Percentiles rank a stretch among this genome's conserved stretches.
These are phyloP conservation scores for Fusarium sp. DNA, from an alignment of 2,329 filamentous ascomycete genomes.

Conservation along the genomic window DNA sequence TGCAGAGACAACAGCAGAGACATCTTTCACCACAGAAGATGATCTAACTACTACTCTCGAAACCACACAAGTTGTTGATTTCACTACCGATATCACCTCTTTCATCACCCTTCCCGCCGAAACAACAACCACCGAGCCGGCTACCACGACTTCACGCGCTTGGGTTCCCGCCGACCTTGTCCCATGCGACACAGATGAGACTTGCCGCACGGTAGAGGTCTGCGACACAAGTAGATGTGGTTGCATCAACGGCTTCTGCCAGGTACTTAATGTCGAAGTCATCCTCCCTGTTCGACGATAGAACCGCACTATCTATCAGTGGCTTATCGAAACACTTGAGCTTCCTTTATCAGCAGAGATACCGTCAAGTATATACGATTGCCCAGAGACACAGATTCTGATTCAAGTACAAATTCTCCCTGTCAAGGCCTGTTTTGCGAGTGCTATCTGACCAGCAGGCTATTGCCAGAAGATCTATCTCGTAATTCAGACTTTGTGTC, in stretches of 20 bases:
- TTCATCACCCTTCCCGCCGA: background rate
- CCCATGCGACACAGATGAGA: background rate
- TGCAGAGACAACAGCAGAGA: background rate
- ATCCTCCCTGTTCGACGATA: background rate
- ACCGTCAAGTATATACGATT: background rate
- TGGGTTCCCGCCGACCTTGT: background rate
- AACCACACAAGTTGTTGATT: background rate
- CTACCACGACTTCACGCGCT: background rate
- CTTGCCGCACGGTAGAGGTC: background rate
- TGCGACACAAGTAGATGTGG: background rate
- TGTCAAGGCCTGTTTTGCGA: background rate
- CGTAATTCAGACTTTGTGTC: background rate
- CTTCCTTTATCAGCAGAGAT: background rate
- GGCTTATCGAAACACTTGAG: background rate
- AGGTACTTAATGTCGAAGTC: background rate
- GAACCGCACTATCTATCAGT: background rate
- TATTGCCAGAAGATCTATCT: background rate
- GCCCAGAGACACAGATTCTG: background rate
- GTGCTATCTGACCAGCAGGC: background rate
- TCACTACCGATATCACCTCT: constrained; percentile 4
- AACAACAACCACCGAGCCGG: background rate
- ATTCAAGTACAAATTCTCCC: background rate
- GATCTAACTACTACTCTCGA: background rate
- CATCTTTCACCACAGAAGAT: background rate
- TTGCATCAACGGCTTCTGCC: background rate